Conservation (phyloP, 441 rosid species). For the Rhodomyrtus psidioides region DNA sequence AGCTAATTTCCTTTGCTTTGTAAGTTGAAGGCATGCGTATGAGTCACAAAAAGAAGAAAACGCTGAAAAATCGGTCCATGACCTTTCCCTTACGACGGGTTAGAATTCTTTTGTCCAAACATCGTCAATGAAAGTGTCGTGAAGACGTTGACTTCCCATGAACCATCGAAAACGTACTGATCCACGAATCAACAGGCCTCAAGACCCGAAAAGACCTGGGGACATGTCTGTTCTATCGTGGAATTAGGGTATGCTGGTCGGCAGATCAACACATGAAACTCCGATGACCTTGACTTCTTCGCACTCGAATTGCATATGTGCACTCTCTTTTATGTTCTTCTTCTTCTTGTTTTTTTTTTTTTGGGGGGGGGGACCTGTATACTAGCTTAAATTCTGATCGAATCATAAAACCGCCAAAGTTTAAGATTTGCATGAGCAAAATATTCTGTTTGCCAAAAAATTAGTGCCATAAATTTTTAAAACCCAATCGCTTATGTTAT, state of each 20-base stretch:
- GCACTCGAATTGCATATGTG: background rate
- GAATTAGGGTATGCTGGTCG: too few species aligned
- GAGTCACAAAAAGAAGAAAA: background rate
- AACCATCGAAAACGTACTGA: background rate
- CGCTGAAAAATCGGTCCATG: background rate
- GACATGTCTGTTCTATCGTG: too few species aligned
- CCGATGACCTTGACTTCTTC: too few species aligned
- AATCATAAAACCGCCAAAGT: background rate
- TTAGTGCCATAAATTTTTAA: background rate
- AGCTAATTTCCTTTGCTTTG: background rate
- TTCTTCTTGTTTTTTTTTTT: accelerated
- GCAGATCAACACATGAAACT: too few species aligned
- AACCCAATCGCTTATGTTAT: background rate
- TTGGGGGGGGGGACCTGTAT: background rate
- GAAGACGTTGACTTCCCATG: background rate
- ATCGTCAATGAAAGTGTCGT: background rate
- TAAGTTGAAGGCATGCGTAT: background rate
- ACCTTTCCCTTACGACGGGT: background rate
- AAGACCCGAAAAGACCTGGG: background rate
- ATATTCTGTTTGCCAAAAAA: background rate
- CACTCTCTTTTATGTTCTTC: background rate
- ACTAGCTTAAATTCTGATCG: background rate
- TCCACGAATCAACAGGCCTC: background rate
- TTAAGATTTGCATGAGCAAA: background rate
- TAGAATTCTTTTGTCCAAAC: background rate